Conservation (phyloP, 495 filamentous ascomycete genomes). For the Lepraria neglecta region DNA sequence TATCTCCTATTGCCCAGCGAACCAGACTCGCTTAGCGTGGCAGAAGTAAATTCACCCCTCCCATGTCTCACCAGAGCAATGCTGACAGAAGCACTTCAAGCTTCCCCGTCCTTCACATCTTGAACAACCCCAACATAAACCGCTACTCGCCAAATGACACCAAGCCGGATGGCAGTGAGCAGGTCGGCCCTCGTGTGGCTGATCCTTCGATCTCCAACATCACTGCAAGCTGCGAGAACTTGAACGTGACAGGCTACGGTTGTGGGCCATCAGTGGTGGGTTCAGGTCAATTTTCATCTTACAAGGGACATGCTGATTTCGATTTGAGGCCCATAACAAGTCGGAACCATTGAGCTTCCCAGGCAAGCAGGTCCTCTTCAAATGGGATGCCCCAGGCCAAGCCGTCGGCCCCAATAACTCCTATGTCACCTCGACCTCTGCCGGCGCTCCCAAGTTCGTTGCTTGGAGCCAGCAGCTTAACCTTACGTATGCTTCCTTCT, state of each 20-base stretch:
- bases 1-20: constrained; percentile 69
- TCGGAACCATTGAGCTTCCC: constrained; percentile 65
- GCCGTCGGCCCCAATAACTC: constrained; percentile 72
- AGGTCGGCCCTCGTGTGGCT: constrained; percentile 43
- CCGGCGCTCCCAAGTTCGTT: constrained; percentile 58
- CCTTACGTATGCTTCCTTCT: constrained; percentile 54
- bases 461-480: constrained; percentile 81
- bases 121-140: constrained; percentile 71
- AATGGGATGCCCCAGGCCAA: constrained; percentile 67
- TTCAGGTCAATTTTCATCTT: too few species aligned
- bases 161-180: constrained; percentile 45
- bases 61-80: too few species aligned
- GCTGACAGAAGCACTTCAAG: too few species aligned
- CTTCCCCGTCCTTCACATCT: constrained; percentile 66
- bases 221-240: constrained; percentile 44
- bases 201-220: constrained; percentile 38
- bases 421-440: constrained; percentile 61
- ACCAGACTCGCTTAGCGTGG: constrained; percentile 46
- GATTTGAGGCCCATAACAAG: constrained; percentile 49
- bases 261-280: constrained; percentile 53
- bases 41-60: too few species aligned
- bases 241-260: constrained; percentile 44
- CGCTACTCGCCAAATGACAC: constrained; percentile 50
- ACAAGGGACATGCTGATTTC: too few species aligned
- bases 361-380: constrained; percentile 62